Conservation (phyloP, 139 green algal genomes). For the Chara braunii region DNA sequence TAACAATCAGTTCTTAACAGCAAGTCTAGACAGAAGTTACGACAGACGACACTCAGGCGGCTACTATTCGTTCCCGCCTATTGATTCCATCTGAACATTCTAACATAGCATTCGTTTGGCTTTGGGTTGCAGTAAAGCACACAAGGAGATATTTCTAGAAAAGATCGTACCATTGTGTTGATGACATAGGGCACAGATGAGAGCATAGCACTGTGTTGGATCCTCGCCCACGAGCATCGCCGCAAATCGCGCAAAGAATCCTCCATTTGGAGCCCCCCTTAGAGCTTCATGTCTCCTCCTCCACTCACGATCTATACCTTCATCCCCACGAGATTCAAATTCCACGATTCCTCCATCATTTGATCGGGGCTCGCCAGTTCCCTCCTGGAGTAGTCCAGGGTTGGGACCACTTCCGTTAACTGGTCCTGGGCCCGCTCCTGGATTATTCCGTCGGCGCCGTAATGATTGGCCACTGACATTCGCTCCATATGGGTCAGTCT, state of each 20-base stretch:
- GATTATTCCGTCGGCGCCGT: too few relatives aligned
- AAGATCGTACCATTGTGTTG: conserved; percentile 36
- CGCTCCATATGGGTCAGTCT: too few relatives aligned
- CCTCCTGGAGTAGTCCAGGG: not conserved
- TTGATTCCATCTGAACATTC: too few relatives aligned
- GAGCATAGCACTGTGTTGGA: conserved; percentile 31
- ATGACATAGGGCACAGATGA: conserved; percentile 31
- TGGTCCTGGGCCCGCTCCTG: not conserved
- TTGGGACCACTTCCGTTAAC: not conserved
- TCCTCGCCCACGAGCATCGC: conserved; percentile 36
- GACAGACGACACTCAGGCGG: too few relatives aligned
- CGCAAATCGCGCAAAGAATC: conserved; percentile 23
- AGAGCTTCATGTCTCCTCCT: not conserved
- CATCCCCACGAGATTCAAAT: not conserved
- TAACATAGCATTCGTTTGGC: too few relatives aligned
- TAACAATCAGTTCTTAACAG: too few relatives aligned
- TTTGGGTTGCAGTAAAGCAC: too few relatives aligned
- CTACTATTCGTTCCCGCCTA: too few relatives aligned
- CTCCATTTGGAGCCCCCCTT: not conserved
- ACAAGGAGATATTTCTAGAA: too few relatives aligned
- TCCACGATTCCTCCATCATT: too few relatives aligned
- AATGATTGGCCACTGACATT: too few relatives aligned
- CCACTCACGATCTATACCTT: not conserved
- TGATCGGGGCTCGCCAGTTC: not conserved
- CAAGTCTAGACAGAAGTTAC: too few relatives aligned